Evolutionary conservation across 2,329 filamentous ascomycete species (phyloP).

Genomic region (Aspergillus pseudotamarii): DNA sequence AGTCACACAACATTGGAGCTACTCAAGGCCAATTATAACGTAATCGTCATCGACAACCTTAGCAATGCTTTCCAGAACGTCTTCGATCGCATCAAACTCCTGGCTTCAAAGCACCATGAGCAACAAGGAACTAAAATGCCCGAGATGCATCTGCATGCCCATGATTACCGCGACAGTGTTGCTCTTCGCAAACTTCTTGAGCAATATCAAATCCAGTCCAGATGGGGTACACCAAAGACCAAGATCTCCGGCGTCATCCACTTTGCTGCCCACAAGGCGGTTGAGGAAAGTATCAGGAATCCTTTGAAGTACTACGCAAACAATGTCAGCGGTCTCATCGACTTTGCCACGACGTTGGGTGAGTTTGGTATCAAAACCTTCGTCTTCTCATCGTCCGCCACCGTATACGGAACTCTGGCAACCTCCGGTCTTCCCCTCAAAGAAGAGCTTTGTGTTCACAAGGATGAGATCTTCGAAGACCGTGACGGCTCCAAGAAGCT

Average conservation of each 20-base stretch:
- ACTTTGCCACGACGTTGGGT: constrained; percentile 60
- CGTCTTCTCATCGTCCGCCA: constrained; percentile 69
- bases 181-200: constrained; percentile 48
- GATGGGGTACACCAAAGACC: constrained; percentile 45
- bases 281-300: constrained; percentile 63
- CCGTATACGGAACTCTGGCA: constrained; percentile 63
- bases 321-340: constrained; percentile 66
- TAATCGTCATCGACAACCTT: constrained; percentile 46
- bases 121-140: constrained; percentile 46
- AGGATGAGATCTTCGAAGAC: constrained; percentile 49
- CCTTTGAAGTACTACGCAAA: constrained; percentile 69
- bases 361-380: constrained; percentile 66
- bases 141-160: constrained; percentile 48
- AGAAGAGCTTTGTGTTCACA: constrained; percentile 60
- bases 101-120: constrained; percentile 41
- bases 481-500: constrained; percentile 46
- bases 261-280: constrained; percentile 69
- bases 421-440: constrained; percentile 55
- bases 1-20: constrained; percentile 47
- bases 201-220: constrained; percentile 40
- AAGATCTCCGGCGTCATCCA: constrained; percentile 67
- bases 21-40: constrained; percentile 44
- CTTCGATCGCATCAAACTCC: constrained; percentile 36
- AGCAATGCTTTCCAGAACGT: constrained; percentile 43
- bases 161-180: constrained; percentile 51